Base-by-base conservation (phyloP, 2,329 filamentous ascomycete species). In the Penicillium sp. region DNA sequence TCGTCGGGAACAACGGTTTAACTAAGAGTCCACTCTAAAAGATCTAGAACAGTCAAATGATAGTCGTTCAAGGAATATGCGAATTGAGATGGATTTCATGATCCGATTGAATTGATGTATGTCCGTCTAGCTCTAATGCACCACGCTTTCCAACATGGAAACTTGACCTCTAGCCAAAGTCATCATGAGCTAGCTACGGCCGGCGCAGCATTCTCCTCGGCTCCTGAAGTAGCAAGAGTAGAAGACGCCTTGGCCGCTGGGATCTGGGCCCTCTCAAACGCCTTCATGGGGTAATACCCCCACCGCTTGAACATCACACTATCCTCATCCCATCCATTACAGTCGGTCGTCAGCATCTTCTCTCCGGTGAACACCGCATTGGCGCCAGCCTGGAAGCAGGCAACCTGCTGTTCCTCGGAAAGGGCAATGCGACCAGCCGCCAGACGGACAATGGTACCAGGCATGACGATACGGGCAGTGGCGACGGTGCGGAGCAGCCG, bases 281-380 rank as follows among this genome's bases (percentile, higher is more conserved):
- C 69, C 47, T 70, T 66, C 86, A 95, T 94, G 1, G 87, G 84
- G 56, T 77, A 73, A 41, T 92, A 68, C 0, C 88, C 88, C 84
- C 86, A 94, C 35, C 79, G 75, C 2, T 80, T 76, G 67, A 95
- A 93, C 79, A 94, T 85, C 28, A 70, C 79, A 46, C 77, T 80
- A 56, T 95, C 88, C 65, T 93, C 85, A 46, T 92, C 86, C 85
- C 85, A 95, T 18, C 86, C 85, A 51, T 86, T 89, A 60, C 86
- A 93, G 40, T 88, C 85, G 0, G 88, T 95, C 3, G 88, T 95
- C 66, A 94, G 64, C 88, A 95, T 94, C 74, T 90, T 94, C 70
- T 95, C 88, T 6, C 88, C 88, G 0, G 88, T 95, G 60, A 95
- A 95, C 22, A 95, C 83, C n/a, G 88, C 88, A 55, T 95, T 95